These are phyloP conservation scores for Penicillium sumatraense DNA, from an alignment of 2,329 filamentous ascomycete genomes.

Conservation along the genomic window DNA sequence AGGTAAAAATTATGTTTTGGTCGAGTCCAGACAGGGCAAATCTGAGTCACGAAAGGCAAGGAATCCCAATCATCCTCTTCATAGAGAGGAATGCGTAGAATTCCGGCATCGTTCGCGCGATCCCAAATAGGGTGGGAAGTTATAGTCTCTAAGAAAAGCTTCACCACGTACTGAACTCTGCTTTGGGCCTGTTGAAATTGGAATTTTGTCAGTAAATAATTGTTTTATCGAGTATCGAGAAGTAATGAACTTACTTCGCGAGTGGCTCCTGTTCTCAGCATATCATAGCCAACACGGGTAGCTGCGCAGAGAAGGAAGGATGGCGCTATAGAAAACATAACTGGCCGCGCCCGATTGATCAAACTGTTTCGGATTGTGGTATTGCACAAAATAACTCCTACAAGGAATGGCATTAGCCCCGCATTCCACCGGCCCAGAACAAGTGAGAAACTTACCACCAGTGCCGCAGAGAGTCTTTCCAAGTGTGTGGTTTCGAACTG, in stretches of 20 bases:
- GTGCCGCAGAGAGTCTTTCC: conserved; percentile 56
- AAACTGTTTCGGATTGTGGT: conserved; percentile 60
- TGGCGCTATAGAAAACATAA: conserved; percentile 71
- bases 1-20: conserved; percentile 34
- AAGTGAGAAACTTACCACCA: conserved; percentile 55
- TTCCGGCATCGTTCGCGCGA: conserved; percentile 7
- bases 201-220: conserved; percentile 44
- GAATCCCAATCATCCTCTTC: conserved; percentile 20
- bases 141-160: conserved; percentile 9
- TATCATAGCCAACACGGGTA: neutral
- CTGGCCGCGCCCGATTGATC: conserved; percentile 68
- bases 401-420: conserved; percentile 65
- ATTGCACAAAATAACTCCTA: too few species aligned
- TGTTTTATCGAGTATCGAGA: neutral
- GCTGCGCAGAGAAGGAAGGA: conserved; percentile 49
- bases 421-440: too few species aligned
- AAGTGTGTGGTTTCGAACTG: conserved; percentile 47
- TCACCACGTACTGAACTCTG: conserved; percentile 22
- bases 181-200: conserved; percentile 30
- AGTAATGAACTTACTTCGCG: neutral
- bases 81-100: conserved; percentile 10
- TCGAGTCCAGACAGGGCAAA: conserved; percentile 43
- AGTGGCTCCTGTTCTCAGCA: neutral
- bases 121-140: conserved; percentile 10
- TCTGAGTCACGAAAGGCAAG: conserved; percentile 47